phyloP scores from a whole-genome alignment of 257 asterid genomes.

The Capsicum pubescens region DNA sequence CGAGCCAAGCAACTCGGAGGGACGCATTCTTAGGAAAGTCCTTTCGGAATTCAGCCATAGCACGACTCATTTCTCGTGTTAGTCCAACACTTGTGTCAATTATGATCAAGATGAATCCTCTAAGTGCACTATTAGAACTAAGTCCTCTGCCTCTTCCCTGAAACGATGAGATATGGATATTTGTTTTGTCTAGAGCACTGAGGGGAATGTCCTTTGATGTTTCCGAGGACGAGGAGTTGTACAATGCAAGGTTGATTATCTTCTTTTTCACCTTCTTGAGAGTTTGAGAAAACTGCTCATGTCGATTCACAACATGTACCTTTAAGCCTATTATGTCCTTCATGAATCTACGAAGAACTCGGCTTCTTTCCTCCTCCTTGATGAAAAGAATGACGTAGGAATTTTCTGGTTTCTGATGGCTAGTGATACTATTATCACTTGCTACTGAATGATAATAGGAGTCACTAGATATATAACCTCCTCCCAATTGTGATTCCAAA shows the following conservation, averaged over 20 bases:
- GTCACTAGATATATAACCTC: not conserved
- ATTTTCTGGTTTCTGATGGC: slow-evolving; percentile 31
- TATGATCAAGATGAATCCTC: slow-evolving; percentile 48
- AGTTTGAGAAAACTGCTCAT: slow-evolving; percentile 47
- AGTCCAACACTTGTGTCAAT: slow-evolving; percentile 57
- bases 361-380: slow-evolving; percentile 53
- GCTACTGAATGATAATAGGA: slow-evolving; percentile 31
- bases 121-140: not conserved
- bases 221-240: slow-evolving; percentile 9
- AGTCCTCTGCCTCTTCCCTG: slow-evolving; percentile 31
- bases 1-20: slow-evolving; percentile 68
- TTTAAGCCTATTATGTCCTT: slow-evolving; percentile 55
- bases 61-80: slow-evolving; percentile 46
- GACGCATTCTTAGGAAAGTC: slow-evolving; percentile 40
- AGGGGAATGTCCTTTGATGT: slow-evolving; percentile 55
- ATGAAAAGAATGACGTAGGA: slow-evolving; percentile 63
- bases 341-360: slow-evolving; percentile 51
- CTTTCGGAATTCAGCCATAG: slow-evolving; percentile 64
- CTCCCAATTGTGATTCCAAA: slow-evolving; percentile 34
- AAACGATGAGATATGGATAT: slow-evolving; percentile 21
- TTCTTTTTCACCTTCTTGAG: slow-evolving; percentile 51
- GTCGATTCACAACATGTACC: slow-evolving; percentile 54
- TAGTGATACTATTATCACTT: slow-evolving; percentile 7
- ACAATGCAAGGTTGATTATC: not conserved
- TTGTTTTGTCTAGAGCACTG: slow-evolving; percentile 57